Percentiles rank a stretch among this genome's conserved stretches.
These are phyloP conservation scores for Populus hybrid DNA, from an alignment of 441 rosid genomes.

Conservation along the genomic window DNA sequence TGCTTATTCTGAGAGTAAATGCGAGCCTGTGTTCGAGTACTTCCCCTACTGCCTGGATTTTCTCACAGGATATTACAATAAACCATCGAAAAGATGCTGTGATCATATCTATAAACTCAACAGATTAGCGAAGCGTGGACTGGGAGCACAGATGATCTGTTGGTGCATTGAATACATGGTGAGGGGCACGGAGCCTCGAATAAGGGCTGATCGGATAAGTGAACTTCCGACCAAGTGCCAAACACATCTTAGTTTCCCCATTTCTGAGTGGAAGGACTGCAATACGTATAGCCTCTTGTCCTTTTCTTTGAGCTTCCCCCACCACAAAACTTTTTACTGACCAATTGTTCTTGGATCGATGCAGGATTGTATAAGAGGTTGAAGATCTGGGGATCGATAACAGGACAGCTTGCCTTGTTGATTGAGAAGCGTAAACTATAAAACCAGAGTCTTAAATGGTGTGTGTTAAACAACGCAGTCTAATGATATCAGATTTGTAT, in stretches of 20 bases:
- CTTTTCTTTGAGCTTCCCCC: background rate
- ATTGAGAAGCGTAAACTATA: background rate
- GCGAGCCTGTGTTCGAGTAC: background rate
- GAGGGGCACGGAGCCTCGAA: background rate
- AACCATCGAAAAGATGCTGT: background rate
- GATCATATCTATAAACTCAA: background rate
- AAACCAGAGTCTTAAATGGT: background rate
- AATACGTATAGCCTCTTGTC: background rate
- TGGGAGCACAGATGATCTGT: background rate
- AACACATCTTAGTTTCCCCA: slow-evolving; percentile 1
- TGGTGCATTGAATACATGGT: background rate
- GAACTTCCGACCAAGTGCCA: background rate
- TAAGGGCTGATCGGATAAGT: background rate
- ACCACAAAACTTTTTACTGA: background rate
- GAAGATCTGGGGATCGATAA: background rate
- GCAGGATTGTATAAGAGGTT: background rate
- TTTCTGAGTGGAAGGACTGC: background rate
- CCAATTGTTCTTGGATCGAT: background rate
- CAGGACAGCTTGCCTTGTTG: background rate
- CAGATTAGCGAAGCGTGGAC: background rate
- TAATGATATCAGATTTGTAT: background rate
- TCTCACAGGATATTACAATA: background rate
- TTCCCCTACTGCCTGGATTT: background rate
- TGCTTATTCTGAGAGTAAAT: background rate
- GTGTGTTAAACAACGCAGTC: background rate